Base-by-base conservation (phyloP, 768 basidiomycete species). In the Steccherinum ochraceum region DNA sequence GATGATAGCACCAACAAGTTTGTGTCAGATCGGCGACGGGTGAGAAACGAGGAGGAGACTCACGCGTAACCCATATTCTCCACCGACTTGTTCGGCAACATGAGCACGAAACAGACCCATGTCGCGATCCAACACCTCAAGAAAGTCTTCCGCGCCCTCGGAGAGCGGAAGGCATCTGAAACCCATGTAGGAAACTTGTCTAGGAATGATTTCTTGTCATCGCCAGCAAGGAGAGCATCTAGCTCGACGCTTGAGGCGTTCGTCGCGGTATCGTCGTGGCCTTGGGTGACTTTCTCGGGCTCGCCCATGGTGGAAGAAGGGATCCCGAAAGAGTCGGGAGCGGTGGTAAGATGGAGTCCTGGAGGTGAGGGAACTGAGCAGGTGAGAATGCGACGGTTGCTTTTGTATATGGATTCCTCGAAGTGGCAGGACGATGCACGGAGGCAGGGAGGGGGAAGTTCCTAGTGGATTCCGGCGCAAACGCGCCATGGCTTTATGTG, bases 71-170 rank as follows among this genome's bases (percentile, higher is more conserved):
- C 74, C 25, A 75, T 54, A 1, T 61, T 63, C 7, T 50, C 62
- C 21, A 74, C 56, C 4, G 72, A 69, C 23, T 58, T 61, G 49
- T 74, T 45, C 2, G 74, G 74, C 23, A 76, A 63, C 2, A 76
- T 41, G 42, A 76, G 57, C 25, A 76, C 48, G 52, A 72, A 70
- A 18, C 64, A 59, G 0, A 60, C 64, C 69, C 72, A 74, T 18
- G 66, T 62, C 5, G 65, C 70, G 16, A 72, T 41, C 72, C 72
- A 76, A 49, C 69, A 73, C n/a, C 72, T 61, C 19, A 70, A 53
- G 47, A 71, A 56, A 35, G 65, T 49, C 61, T 72, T 75, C 61
- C 64, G 63, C 16, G 72, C 67, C 49, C 61, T 60, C n/a, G 54
- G 49, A 4, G 69, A 67, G 16, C 60, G 65, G 23, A 76, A 54